Evolutionary conservation across 345 rosid genomes (phyloP), one percentile per base, ranked within the genome.

Genomic region (Rhodamnia rubescens): DNA sequence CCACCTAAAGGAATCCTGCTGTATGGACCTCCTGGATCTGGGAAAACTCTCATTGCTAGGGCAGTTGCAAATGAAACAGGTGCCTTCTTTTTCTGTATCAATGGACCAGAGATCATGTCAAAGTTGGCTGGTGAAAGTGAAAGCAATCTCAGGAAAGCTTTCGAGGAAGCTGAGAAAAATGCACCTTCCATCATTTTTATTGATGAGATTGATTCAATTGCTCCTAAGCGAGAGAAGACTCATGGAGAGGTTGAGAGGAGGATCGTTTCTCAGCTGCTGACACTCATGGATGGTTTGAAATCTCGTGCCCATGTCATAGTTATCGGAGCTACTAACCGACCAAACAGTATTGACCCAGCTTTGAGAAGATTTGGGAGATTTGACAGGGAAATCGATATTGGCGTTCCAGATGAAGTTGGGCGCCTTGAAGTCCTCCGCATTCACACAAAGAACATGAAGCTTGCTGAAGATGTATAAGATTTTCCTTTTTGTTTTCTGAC

Each of bases 91-190:
- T 96, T 96, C 88, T 94, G 96, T 88, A 96, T 96, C 69, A 95
- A 95, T 88, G 99, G 99, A 27, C 99, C 98, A 7, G 98, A 96
- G 85, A 96, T 96, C 90, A 96, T 96, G 99, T 96, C 99, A 10
- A 96, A 95, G 82, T 84, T 96, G 91, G 99, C 99, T 57, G 98
- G 99, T 10, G 99, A 96, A 93, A 96, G 99, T 91, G 99, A 96
- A 91, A 96, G 98, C 90, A 96, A 96, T 88, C 96, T 96, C 81
- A 90, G 98, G 85, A 96, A 96, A 88, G 99, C 99, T 21, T 96
- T 96, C 44, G 98, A 96, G 91, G 98, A 95, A 90, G 98, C 99
- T 5, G 99, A 96, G 94, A 95, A 95, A 86, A 96, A 96, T 87
- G 98, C 99, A 32, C 99, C 99, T 18, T 96, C 99, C 3, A 96